Evolutionary conservation across 768 basidiomycete species (phyloP), one percentile per base, ranked within the genome.

Genomic region (Macrolepiota dolichaula): DNA sequence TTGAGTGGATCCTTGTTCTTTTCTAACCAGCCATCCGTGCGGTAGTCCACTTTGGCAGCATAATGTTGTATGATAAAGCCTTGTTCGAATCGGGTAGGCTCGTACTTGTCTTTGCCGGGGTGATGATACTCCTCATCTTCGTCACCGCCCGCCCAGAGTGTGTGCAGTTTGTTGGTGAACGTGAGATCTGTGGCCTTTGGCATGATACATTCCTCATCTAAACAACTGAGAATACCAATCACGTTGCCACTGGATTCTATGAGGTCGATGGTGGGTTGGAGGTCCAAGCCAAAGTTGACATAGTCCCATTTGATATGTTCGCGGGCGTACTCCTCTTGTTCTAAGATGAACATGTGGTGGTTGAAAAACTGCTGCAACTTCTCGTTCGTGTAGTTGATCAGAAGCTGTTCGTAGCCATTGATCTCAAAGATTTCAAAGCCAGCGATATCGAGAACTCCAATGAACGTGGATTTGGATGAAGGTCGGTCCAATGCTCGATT

Each of bases 141-240:
- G 9, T 73, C 74, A 27, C 74, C 68, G 25, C 77, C 70, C 17
- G 77, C 78, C 95, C 95, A 98, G 61, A 93, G 77, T 12, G 82
- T 79, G 67, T 94, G 83, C 2, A 98, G 83, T 73, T 98, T 98
- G 75, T 93, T 85, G 35, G 94, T 94, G 77, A 99, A 98, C 0
- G 96, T 98, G 46, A 85, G 75, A 72, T 99, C 96, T 12, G 91
- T 93, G 3, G 96, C 96, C 71, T 94, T 94, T n/a, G 96, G 97
- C 96, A 98, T 99, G 73, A 99, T 98, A 71, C 96, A 98, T 65
- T 98, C 96, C 71, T 98, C 97, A 71, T 99, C 97, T 37, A 99
- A 77, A 67, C 91, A 89, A 63, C 94, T 92, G 49, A 99, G 81
- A 62, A 98, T 89, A 56, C 97, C 97, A 64, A 98, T 94, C 0